Conservation (phyloP, 1,139 yeast genomes). For the Debaryomycetaceae sp. region DNA sequence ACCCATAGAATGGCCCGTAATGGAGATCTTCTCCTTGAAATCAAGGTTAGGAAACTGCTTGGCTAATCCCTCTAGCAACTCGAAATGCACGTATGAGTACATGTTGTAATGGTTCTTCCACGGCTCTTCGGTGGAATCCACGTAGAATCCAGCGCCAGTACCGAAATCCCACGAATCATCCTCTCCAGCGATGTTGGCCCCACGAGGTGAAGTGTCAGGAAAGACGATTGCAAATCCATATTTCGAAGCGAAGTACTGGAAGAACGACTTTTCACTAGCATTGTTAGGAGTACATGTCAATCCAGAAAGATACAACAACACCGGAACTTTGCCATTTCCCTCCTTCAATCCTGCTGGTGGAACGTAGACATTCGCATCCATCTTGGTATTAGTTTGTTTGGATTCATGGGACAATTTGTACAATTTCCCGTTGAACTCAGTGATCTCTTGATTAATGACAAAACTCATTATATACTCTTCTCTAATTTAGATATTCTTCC, state of each 20-base stretch:
- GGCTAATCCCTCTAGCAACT: slow-evolving; percentile 54
- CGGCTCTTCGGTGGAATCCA: slow-evolving; percentile 74
- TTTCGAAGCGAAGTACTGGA: slow-evolving; percentile 77
- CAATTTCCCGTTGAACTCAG: slow-evolving; percentile 73
- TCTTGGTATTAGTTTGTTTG: slow-evolving; percentile 56
- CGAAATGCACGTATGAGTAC: slow-evolving; percentile 80
- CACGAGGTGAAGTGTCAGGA: slow-evolving; percentile 97
- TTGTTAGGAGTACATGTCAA: slow-evolving; percentile 92
- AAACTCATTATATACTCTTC: slow-evolving; percentile 43
- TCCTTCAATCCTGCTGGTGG: slow-evolving; percentile 51
- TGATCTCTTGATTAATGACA: slow-evolving; percentile 53
- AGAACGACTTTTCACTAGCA: slow-evolving; percentile 90
- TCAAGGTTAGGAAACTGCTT: slow-evolving; percentile 51
- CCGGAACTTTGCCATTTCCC: slow-evolving; percentile 50
- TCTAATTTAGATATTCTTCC: not conserved
- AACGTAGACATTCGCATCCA: slow-evolving; percentile 80
- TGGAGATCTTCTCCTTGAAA: slow-evolving; percentile 51
- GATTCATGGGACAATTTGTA: slow-evolving; percentile 76
- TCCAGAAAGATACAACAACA: slow-evolving; percentile 79
- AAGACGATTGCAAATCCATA: slow-evolving; percentile 84
- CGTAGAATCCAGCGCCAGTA: slow-evolving; percentile 91
- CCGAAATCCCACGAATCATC: slow-evolving; percentile 89
- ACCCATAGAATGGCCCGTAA: slow-evolving; percentile 98
- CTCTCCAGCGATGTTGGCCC: slow-evolving; percentile 79
- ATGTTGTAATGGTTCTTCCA: slow-evolving; percentile 74